Conservation (phyloP, 1,284 basidiomycete species). For the Malassezia obtusa region DNA sequence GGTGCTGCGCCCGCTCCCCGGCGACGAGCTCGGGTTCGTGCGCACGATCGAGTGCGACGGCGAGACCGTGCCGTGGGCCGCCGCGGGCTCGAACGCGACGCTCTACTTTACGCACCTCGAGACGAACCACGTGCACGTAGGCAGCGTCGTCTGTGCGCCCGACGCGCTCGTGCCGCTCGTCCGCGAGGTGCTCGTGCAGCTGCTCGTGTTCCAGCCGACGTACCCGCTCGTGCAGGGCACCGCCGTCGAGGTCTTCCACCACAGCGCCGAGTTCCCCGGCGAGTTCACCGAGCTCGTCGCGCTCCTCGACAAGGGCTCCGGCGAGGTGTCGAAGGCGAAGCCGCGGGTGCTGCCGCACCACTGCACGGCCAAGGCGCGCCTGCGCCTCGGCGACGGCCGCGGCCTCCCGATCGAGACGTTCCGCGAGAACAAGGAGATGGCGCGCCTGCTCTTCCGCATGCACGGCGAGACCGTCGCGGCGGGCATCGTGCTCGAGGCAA, state of each 20-base stretch:
- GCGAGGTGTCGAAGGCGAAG: slow-evolving; percentile 64
- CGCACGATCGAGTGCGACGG: slow-evolving; percentile 79
- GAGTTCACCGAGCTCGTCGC: slow-evolving; percentile 69
- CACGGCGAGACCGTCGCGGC: slow-evolving; percentile 80
- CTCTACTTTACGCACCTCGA: slow-evolving; percentile 77
- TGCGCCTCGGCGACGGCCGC: slow-evolving; percentile 49
- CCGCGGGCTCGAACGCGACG: slow-evolving; percentile 78
- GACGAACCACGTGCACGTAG: slow-evolving; percentile 70
- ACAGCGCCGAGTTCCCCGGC: slow-evolving; percentile 82
- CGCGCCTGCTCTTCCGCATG: slow-evolving; percentile 72
- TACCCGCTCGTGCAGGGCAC: slow-evolving; percentile 80
- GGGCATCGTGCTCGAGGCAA: slow-evolving; percentile 53
- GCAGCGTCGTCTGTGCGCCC: slow-evolving; percentile 75
- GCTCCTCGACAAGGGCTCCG: slow-evolving; percentile 67
- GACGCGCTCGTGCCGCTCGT: slow-evolving; percentile 60
- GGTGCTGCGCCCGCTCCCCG: slow-evolving; percentile 71
- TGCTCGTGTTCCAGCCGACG: slow-evolving; percentile 86
- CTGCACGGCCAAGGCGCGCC: slow-evolving; percentile 71
- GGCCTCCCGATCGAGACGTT: slow-evolving; percentile 60
- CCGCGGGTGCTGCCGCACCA: slow-evolving; percentile 73
- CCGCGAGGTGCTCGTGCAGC: slow-evolving; percentile 67
- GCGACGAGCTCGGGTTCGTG: slow-evolving; percentile 79
- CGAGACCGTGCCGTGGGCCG: slow-evolving; percentile 70
- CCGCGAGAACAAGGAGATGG: slow-evolving; percentile 89
- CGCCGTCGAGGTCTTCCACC: slow-evolving; percentile 75